A percentile compares a stretch with the other conserved stretches of the same genome.
Evolutionary conservation across 2,329 filamentous ascomycete species (phyloP).

Genomic region (Trichophyton schoenleinii): DNA sequence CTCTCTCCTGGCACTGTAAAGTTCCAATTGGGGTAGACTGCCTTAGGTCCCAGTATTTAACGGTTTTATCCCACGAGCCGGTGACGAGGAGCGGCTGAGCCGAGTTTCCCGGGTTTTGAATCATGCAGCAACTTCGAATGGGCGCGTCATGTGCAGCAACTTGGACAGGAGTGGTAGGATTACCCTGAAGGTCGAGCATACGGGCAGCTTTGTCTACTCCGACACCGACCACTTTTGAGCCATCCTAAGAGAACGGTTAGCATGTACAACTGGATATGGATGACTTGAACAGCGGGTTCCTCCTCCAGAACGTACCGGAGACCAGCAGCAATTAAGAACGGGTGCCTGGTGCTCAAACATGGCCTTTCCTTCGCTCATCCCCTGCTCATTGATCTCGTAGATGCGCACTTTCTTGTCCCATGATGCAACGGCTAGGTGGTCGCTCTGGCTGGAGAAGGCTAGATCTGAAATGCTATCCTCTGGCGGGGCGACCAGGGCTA

Average conservation of each 20-base stretch:
- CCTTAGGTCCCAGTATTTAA: constrained; percentile 47
- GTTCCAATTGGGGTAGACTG: constrained; percentile 35
- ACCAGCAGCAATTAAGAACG: constrained; percentile 75
- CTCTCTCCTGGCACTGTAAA: constrained; percentile 40
- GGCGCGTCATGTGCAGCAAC: constrained; percentile 76
- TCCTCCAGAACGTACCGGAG: constrained; percentile 50
- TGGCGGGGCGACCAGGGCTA: constrained; percentile 64
- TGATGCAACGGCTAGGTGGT: constrained; percentile 78
- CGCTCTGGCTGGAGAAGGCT: constrained; percentile 61
- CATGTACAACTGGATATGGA: not conserved
- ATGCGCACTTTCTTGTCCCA: constrained; percentile 98
- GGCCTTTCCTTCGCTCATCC: constrained; percentile 72
- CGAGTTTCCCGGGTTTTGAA: constrained; percentile 45
- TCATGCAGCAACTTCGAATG: constrained; percentile 66
- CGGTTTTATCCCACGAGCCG: constrained; percentile 52
- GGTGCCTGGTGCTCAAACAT: constrained; percentile 76
- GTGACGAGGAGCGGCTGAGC: constrained; percentile 70
- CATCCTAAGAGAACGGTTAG: constrained; percentile 50
- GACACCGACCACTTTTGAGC: constrained; percentile 72
- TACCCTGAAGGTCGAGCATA: constrained; percentile 62
- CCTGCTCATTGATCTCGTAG: constrained; percentile 72
- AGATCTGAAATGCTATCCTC: constrained; percentile 84
- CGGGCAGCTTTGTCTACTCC: constrained; percentile 86
- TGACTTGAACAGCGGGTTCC: too few species aligned
- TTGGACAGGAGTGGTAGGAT: constrained; percentile 47